These are phyloP conservation scores for Trichoderma asperellum DNA, from an alignment of 2,329 filamentous ascomycete genomes.

Conservation along the genomic window DNA sequence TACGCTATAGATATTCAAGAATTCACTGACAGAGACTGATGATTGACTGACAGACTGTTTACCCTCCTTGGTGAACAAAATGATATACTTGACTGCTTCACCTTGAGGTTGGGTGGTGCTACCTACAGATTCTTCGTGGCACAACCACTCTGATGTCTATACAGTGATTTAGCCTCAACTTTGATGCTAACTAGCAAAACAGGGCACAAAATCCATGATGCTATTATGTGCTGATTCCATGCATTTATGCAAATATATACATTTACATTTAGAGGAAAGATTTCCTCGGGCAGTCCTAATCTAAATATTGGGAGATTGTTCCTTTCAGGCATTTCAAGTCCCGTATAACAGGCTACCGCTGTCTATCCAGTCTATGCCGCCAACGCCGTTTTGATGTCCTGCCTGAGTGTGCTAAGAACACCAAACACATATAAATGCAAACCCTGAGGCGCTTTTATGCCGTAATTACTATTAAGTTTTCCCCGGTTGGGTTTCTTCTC, in stretches of 20 bases:
- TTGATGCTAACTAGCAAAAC: neutral
- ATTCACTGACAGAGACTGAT: neutral
- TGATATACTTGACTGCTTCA: neutral
- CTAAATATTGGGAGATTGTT: neutral
- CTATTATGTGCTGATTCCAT: neutral
- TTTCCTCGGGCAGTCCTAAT: neutral
- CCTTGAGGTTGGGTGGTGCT: neutral
- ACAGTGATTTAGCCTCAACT: neutral
- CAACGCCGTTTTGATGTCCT: neutral
- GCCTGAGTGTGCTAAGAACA: neutral
- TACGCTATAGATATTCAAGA: neutral
- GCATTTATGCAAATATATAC: neutral
- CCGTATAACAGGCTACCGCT: neutral
- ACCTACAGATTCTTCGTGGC: neutral
- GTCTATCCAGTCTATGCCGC: neutral
- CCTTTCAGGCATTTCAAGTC: neutral
- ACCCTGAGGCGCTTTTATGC: neutral
- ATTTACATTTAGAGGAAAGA: neutral
- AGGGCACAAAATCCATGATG: neutral
- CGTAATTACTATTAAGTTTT: neutral
- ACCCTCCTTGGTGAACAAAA: neutral
- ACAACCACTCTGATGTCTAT: neutral
- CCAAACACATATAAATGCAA: conserved; percentile 8
- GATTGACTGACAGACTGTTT: neutral
- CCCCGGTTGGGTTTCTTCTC: neutral